Percentiles rank a stretch among this genome's conserved stretches.
Conservation (phyloP, 2,329 filamentous ascomycete genomes). For the Trichoderma aggressivum region DNA sequence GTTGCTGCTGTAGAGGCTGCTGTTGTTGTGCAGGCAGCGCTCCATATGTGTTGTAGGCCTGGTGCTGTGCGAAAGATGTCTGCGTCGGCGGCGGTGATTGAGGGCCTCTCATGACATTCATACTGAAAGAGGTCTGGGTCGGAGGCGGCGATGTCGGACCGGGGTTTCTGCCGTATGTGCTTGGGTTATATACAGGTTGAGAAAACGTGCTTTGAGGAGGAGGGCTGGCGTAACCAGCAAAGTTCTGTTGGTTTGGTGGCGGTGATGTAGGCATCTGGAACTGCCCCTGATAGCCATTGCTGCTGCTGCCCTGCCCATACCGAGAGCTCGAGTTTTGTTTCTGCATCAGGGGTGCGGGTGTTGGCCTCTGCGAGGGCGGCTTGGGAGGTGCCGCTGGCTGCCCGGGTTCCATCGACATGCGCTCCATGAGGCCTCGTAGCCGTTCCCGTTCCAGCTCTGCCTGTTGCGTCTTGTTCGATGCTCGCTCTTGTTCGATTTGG, state of each 20-base stretch:
- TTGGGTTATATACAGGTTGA: slow-evolving; percentile 56
- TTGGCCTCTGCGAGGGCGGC: slow-evolving; percentile 25
- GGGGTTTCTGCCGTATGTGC: slow-evolving; percentile 55
- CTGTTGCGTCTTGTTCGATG: slow-evolving; percentile 53
- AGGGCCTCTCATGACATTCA: slow-evolving; percentile 39
- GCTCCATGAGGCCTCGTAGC: slow-evolving; percentile 86
- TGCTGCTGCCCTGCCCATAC: slow-evolving; percentile 44
- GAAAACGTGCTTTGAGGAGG: slow-evolving; percentile 45
- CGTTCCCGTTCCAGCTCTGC: slow-evolving; percentile 87
- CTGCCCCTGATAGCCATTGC: slow-evolving; percentile 51
- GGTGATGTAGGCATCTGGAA: slow-evolving; percentile 59
- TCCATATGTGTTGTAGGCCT: slow-evolving; percentile 33
- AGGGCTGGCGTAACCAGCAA: slow-evolving; percentile 40
- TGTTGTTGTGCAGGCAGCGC: slow-evolving; percentile 39
- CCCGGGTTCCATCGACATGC: slow-evolving; percentile 79
- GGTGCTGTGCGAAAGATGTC: slow-evolving; percentile 40
- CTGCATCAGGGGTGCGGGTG: slow-evolving; percentile 45
- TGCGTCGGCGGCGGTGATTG: slow-evolving; percentile 60
- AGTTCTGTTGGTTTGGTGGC: slow-evolving; percentile 48
- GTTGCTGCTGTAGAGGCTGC: background rate
- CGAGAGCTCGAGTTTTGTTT: slow-evolving; percentile 44
- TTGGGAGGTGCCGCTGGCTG: slow-evolving; percentile 26
- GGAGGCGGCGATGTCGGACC: slow-evolving; percentile 61
- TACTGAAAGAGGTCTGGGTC: slow-evolving; percentile 52
- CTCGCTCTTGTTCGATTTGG: slow-evolving; percentile 79